Evolutionary conservation across 805 yeast genomes (phyloP).

Genomic region (Metschnikowia gelsemii): DNA sequence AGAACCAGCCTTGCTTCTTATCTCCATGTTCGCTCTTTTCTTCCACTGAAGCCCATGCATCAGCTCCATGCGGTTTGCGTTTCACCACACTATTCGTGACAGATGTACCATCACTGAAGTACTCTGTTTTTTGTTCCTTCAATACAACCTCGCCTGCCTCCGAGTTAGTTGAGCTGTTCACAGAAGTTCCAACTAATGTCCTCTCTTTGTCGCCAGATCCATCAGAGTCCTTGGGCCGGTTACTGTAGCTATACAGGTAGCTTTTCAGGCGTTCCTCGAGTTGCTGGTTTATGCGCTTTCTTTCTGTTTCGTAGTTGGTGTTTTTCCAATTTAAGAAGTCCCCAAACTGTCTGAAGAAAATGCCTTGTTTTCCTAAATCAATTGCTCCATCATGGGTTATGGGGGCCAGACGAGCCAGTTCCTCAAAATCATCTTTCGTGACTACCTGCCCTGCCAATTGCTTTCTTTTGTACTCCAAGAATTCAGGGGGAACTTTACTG

Average conservation of each 20-base stretch:
- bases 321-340: conserved; percentile 67
- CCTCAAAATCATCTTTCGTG: conserved; percentile 59
- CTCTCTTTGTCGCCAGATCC: neutral
- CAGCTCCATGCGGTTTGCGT: conserved; percentile 35
- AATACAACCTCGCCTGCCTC: conserved; percentile 30
- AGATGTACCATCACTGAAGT: conserved; percentile 39
- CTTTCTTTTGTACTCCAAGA: conserved; percentile 29
- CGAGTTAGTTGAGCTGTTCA: conserved; percentile 27
- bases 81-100: conserved; percentile 30
- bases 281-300: neutral
- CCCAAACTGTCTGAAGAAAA: conserved; percentile 63
- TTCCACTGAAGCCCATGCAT: conserved; percentile 33
- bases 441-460: conserved; percentile 33
- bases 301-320: conserved; percentile 14
- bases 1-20: conserved; percentile 25
- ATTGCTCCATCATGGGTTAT: conserved; percentile 18
- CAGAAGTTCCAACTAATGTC: conserved; percentile 28
- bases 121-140: conserved; percentile 35
- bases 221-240: neutral
- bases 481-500: conserved; percentile 32
- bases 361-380: conserved; percentile 51
- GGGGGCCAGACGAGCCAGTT: conserved; percentile 10
- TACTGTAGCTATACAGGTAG: neutral
- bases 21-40: conserved; percentile 25
- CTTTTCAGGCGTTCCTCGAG: neutral